These are phyloP conservation scores for Thalia dealbata DNA, from an alignment of 176 grass and related monocot genomes.

Conservation along the genomic window DNA sequence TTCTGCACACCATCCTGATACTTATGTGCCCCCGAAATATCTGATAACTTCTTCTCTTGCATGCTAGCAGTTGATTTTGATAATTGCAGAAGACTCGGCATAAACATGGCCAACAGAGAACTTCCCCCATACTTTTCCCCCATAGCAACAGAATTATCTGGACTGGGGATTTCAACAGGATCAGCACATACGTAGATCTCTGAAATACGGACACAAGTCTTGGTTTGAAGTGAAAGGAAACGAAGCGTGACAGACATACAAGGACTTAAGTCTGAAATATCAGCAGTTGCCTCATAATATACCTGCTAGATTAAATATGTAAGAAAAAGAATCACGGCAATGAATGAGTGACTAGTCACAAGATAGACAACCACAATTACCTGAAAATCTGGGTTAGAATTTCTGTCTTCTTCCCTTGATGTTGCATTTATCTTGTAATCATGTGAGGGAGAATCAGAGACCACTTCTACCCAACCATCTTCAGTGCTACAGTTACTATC, in stretches of 20 bases:
- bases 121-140: slow-evolving; percentile 40
- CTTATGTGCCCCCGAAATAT: slow-evolving; percentile 15
- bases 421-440: slow-evolving; percentile 18
- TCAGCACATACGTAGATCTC: slow-evolving; percentile 84
- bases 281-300: slow-evolving; percentile 88
- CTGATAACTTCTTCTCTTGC: slow-evolving; percentile 36
- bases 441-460: slow-evolving; percentile 31
- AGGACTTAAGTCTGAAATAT: slow-evolving; percentile 77
- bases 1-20: slow-evolving; percentile 3
- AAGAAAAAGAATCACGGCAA: slow-evolving; percentile 14
- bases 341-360: background rate
- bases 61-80: slow-evolving; percentile 47
- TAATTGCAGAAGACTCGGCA: slow-evolving; percentile 62
- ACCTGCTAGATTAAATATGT: slow-evolving; percentile 35
- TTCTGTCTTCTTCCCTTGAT: slow-evolving; percentile 24
- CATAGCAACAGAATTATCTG: slow-evolving; percentile 18
- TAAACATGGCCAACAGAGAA: slow-evolving; percentile 82
- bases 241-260: slow-evolving; percentile 60
- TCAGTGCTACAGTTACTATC: slow-evolving; percentile 44
- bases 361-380: slow-evolving; percentile 22
- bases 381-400: slow-evolving; percentile 31
- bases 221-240: slow-evolving; percentile 77
- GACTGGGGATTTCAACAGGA: slow-evolving; percentile 35
- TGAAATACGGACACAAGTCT: slow-evolving; percentile 67
- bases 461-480: slow-evolving; percentile 79